phyloP scores from a whole-genome alignment of 345 rosid genomes.

The Noccaea caerulescens region DNA sequence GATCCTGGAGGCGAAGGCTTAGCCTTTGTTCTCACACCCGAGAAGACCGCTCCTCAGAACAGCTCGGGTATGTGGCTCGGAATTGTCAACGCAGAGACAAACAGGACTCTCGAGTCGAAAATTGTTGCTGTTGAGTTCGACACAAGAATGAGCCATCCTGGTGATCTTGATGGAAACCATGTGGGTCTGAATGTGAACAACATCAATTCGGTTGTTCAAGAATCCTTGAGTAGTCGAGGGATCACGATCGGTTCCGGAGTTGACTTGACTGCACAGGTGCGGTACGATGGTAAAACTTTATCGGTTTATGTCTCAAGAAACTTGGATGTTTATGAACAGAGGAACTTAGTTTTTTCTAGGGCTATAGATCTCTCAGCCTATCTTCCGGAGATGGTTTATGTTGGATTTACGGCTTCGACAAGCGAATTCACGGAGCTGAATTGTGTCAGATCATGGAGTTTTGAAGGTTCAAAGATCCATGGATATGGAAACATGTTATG shows the following conservation, averaged over 20 bases:
- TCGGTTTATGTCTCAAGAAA: slow-evolving; percentile 50
- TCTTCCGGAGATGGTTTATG: slow-evolving; percentile 57
- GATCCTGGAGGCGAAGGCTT: slow-evolving; percentile 70
- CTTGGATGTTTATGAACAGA: slow-evolving; percentile 4
- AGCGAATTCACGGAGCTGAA: slow-evolving; percentile 49
- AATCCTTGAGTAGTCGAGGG: slow-evolving; percentile 44
- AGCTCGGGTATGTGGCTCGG: slow-evolving; percentile 77
- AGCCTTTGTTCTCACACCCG: slow-evolving; percentile 58
- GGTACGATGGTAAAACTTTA: slow-evolving; percentile 55
- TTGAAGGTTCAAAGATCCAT: slow-evolving; percentile 44
- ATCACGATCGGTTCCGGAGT: slow-evolving; percentile 34
- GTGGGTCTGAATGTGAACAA: slow-evolving; percentile 65
- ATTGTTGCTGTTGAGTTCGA: slow-evolving; percentile 76
- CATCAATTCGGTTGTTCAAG: slow-evolving; percentile 49
- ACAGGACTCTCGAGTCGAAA: slow-evolving; percentile 37
- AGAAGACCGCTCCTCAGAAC: slow-evolving; percentile 35
- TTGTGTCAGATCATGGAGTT: slow-evolving; percentile 68
- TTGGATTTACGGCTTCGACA: slow-evolving; percentile 76
- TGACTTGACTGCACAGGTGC: slow-evolving; percentile 38
- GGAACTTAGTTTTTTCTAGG: slow-evolving; percentile 45
- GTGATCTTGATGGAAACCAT: slow-evolving; percentile 68
- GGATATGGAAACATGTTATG: slow-evolving; percentile 26
- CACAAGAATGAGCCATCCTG: slow-evolving; percentile 55
- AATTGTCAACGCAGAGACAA: slow-evolving; percentile 49
- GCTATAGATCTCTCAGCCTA: slow-evolving; percentile 52